A percentile compares a stretch with the other conserved stretches of the same genome.
Conservation (phyloP, 148 eudicot species). For the Chenopodium formosanum region DNA sequence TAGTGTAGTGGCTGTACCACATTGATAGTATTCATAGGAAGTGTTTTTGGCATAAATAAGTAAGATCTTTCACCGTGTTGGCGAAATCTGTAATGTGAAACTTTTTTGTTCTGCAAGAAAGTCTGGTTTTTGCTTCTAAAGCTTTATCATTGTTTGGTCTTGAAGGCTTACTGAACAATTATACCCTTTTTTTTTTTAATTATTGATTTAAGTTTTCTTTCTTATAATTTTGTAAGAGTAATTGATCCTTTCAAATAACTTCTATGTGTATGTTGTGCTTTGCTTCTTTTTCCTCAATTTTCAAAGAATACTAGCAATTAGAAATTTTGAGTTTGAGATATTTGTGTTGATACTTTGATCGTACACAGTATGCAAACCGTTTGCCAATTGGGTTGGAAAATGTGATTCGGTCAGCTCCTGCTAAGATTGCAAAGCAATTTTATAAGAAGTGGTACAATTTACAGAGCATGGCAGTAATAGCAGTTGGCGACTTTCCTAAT, state of each 20-base stretch:
- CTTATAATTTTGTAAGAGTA: background rate
- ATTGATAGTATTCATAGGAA: background rate
- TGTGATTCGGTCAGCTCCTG: slow-evolving; percentile 60
- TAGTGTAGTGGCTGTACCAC: too few relatives aligned
- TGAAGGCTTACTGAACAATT: background rate
- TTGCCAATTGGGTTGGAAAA: slow-evolving; percentile 82
- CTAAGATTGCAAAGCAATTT: slow-evolving; percentile 57
- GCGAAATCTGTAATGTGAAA: background rate
- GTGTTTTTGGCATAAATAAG: background rate
- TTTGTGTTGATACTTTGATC: slow-evolving; percentile 11
- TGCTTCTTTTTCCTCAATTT: background rate
- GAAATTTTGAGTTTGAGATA: background rate
- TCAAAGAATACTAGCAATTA: background rate
- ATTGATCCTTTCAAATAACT: background rate
- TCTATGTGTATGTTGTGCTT: background rate
- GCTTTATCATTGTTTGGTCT: background rate
- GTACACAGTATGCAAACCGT: slow-evolving; percentile 75
- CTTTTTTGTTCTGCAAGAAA: background rate
- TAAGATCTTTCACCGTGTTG: background rate
- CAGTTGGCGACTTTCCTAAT: slow-evolving; percentile 84
- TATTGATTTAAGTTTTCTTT: background rate
- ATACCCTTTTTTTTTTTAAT: background rate
- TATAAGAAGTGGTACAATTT: slow-evolving; percentile 71
- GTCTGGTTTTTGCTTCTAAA: background rate
- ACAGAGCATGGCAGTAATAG: slow-evolving; percentile 82